Evolutionary conservation across 108 stramenopile genomes (phyloP).

Genomic region (Nitzschia palea): DNA sequence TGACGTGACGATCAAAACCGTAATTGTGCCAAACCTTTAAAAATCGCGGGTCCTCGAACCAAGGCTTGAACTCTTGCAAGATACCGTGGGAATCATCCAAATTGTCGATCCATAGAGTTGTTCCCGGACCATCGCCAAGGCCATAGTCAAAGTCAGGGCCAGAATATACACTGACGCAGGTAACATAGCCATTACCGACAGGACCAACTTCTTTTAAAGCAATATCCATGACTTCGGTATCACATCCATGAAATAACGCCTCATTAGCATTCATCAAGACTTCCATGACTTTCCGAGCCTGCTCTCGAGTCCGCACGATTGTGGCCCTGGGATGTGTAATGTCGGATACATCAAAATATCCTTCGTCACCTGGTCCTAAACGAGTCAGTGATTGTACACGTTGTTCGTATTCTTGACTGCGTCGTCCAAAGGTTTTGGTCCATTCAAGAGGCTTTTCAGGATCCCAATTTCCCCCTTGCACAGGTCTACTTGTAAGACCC

Average conservation of each 20-base stretch:
- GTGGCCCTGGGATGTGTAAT: slow-evolving; percentile 41
- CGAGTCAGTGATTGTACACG: slow-evolving; percentile 36
- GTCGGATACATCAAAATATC: slow-evolving; percentile 58
- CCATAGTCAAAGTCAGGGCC: slow-evolving; percentile 94
- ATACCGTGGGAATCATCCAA: slow-evolving; percentile 82
- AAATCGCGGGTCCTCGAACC: slow-evolving; percentile 71
- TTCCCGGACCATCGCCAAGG: slow-evolving; percentile 72
- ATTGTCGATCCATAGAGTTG: slow-evolving; percentile 91
- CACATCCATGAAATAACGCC: slow-evolving; percentile 83
- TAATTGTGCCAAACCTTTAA: slow-evolving; percentile 99
- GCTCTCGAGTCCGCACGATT: slow-evolving; percentile 69
- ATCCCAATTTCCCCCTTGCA: slow-evolving; percentile 66
- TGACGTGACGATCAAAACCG: slow-evolving; percentile 98
- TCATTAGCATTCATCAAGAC: slow-evolving; percentile 44
- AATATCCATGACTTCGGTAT: slow-evolving; percentile 98
- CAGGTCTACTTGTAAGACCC: slow-evolving; percentile 39
- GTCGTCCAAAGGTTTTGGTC: slow-evolving; percentile 66
- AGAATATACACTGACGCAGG: slow-evolving; percentile 88
- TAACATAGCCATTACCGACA: slow-evolving; percentile 96
- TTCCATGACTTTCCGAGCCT: slow-evolving; percentile 66
- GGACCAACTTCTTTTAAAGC: slow-evolving; percentile 85
- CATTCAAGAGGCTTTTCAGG: slow-evolving; percentile 57
- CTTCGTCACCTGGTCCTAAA: slow-evolving; percentile 67
- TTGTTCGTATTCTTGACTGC: slow-evolving; percentile 42
- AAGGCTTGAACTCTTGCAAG: slow-evolving; percentile 84